Conservation (phyloP, 1,284 basidiomycete species). For the Trichosporon sp. region DNA sequence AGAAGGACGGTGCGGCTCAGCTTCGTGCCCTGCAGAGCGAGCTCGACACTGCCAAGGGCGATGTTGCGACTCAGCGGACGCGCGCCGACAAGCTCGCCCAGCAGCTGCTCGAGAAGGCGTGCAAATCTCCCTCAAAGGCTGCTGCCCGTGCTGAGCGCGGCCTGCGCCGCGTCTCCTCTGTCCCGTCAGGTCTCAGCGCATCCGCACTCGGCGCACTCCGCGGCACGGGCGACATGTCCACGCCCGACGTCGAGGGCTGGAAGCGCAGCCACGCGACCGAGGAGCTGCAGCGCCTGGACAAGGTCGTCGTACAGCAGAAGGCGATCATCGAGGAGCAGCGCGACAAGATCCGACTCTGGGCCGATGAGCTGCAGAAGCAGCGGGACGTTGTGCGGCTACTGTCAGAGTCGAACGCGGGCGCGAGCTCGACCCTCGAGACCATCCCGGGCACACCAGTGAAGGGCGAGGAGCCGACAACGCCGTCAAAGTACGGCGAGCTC, state of each 20-base stretch:
- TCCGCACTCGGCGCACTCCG: constrained; percentile 5
- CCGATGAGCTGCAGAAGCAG: constrained; percentile 43
- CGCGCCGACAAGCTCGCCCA: constrained; percentile 12
- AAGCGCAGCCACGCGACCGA: constrained; percentile 20
- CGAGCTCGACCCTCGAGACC: not conserved
- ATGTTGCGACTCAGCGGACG: constrained; percentile 2
- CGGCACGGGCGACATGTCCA: constrained; percentile 7
- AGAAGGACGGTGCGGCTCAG: not conserved
- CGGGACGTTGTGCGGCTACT: constrained; percentile 38
- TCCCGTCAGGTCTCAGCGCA: constrained; percentile 5
- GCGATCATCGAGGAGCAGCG: constrained; percentile 41
- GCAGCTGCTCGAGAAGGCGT: constrained; percentile 4
- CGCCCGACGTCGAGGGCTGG: constrained; percentile 10
- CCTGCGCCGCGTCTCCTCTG: constrained; percentile 3
- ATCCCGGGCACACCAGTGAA: not conserved
- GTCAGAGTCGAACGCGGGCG: constrained; percentile 14
- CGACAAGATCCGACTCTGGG: constrained; percentile 42
- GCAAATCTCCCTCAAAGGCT: not conserved
- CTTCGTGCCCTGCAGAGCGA: not conserved
- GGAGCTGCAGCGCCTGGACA: constrained; percentile 41
- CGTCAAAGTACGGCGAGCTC: not conserved
- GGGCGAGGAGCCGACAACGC: not conserved
- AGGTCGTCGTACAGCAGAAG: constrained; percentile 41
- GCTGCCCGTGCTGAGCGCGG: not conserved
- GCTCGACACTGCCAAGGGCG: not conserved